Evolutionary conservation across 495 filamentous ascomycete genomes (phyloP).

Genomic region (Evernia prunastri): DNA sequence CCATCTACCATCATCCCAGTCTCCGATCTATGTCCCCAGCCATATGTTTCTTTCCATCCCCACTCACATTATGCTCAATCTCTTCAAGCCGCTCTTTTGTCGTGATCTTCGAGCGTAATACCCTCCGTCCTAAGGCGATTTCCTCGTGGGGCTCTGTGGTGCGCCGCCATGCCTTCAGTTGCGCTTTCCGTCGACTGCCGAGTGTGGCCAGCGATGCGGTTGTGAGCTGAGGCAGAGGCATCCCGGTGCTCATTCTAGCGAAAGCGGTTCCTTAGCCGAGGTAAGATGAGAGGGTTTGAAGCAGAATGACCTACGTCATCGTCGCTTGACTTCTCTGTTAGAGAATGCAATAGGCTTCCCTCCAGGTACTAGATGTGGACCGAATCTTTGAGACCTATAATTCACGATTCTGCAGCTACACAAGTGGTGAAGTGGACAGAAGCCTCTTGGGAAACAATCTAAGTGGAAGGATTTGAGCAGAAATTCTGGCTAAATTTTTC

Average conservation of each 20-base stretch:
- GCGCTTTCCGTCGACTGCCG: not conserved
- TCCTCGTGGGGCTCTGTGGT: not conserved
- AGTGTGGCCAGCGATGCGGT: not conserved
- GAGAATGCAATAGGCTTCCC: too few relatives aligned
- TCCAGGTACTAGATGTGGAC: too few relatives aligned
- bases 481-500: too few relatives aligned
- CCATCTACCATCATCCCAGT: too few relatives aligned
- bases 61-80: too few relatives aligned
- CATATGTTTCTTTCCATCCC: too few relatives aligned
- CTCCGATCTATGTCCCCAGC: too few relatives aligned
- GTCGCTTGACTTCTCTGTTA: too few relatives aligned
- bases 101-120: not conserved
- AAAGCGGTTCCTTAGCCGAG: not conserved
- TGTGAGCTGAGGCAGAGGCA: not conserved
- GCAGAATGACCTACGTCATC: too few relatives aligned
- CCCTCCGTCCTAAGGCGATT: not conserved
- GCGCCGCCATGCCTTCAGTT: not conserved
- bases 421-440: not conserved
- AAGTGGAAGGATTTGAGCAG: too few relatives aligned
- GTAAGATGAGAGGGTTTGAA: too few relatives aligned
- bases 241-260: not conserved
- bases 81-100: not conserved
- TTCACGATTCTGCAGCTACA: not conserved
- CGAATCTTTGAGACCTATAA: not conserved
- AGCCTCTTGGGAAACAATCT: not conserved